Evolutionary conservation across 768 basidiomycete species (phyloP).

Genomic region (Wakefieldia striispora): DNA sequence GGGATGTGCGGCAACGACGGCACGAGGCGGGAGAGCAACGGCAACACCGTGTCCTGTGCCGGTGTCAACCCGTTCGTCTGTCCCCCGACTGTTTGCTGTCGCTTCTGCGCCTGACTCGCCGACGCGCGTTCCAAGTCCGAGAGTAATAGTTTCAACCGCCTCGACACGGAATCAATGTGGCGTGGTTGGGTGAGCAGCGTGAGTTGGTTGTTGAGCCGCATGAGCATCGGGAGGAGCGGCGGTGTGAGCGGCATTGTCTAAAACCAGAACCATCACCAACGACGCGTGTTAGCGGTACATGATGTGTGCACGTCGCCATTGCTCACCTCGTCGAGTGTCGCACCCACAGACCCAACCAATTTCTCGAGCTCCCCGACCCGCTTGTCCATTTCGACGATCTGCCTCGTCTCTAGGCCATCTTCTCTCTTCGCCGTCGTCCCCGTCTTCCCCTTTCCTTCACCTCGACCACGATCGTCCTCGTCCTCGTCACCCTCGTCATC

Average conservation of each 20-base stretch:
- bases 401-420: slow-evolving; percentile 39
- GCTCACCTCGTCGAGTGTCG: slow-evolving; percentile 78
- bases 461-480: neutral
- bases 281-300: slow-evolving; percentile 5
- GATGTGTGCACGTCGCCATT: neutral
- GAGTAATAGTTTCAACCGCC: slow-evolving; percentile 87
- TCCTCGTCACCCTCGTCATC: neutral
- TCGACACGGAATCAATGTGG: slow-evolving; percentile 92
- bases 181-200: slow-evolving; percentile 90
- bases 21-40: slow-evolving; percentile 65
- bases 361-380: slow-evolving; percentile 83
- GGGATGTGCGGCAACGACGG: slow-evolving; percentile 81
- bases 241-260: slow-evolving; percentile 73
- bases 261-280: neutral
- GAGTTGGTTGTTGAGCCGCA: slow-evolving; percentile 81
- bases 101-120: slow-evolving; percentile 32
- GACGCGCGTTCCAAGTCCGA: slow-evolving; percentile 89
- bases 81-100: slow-evolving; percentile 13
- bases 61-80: slow-evolving; percentile 19
- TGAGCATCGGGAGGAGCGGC: slow-evolving; percentile 79
- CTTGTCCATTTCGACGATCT: slow-evolving; percentile 73
- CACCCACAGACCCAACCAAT: slow-evolving; percentile 76
- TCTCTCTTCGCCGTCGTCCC: neutral
- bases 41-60: slow-evolving; percentile 60
- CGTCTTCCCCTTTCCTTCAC: neutral